These are phyloP conservation scores for Gnaphalium uliginosum DNA, from an alignment of 129 eudicot species.

Conservation along the genomic window DNA sequence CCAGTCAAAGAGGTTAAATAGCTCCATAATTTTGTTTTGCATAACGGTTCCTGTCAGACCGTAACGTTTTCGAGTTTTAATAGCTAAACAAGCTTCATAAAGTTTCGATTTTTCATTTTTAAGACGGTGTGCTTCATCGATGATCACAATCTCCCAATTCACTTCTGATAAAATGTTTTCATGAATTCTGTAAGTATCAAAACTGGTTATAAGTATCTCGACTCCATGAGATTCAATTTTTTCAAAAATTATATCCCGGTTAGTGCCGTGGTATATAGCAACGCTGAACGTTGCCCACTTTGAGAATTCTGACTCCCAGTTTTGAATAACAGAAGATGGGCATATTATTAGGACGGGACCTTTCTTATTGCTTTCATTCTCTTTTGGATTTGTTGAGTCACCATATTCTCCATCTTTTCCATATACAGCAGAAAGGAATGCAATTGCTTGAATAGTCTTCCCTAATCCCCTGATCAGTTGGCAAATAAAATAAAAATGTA, in stretches of 20 bases:
- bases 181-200: slow-evolving; percentile 79
- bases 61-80: slow-evolving; percentile 66
- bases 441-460: slow-evolving; percentile 95
- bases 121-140: slow-evolving; percentile 93
- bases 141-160: slow-evolving; percentile 72
- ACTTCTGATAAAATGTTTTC: slow-evolving; percentile 56
- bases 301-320: slow-evolving; percentile 88
- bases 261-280: slow-evolving; percentile 73
- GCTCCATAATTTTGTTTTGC: slow-evolving; percentile 97
- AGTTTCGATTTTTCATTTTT: slow-evolving; percentile 95
- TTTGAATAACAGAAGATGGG: slow-evolving; percentile 83
- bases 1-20: slow-evolving; percentile 90
- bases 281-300: slow-evolving; percentile 80
- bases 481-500: slow-evolving; percentile 7
- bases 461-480: slow-evolving; percentile 82
- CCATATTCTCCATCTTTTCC: slow-evolving; percentile 58
- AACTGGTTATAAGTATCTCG: slow-evolving; percentile 83
- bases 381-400: slow-evolving; percentile 23
- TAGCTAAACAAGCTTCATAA: slow-evolving; percentile 63
- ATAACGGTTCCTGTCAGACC: slow-evolving; percentile 94
- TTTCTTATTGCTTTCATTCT: slow-evolving; percentile 34
- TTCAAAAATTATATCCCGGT: slow-evolving; percentile 63
- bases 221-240: slow-evolving; percentile 51
- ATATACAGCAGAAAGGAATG: slow-evolving; percentile 83
- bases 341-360: slow-evolving; percentile 77